Evolutionary conservation across 139 green algal species (phyloP).

Genomic region (Micractinium sp.): DNA sequence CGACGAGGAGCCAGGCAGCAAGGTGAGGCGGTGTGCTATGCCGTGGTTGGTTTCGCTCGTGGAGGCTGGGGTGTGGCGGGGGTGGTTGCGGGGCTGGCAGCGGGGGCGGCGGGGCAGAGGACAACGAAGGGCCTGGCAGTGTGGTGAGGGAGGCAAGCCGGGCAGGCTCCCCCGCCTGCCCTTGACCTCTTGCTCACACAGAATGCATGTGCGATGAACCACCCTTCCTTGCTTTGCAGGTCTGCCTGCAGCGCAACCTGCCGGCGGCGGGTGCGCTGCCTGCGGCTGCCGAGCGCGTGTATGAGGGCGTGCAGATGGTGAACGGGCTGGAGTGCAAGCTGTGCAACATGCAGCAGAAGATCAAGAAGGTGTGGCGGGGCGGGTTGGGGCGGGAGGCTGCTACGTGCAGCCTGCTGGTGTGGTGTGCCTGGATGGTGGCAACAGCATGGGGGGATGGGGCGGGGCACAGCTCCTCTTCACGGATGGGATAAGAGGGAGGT

Average conservation of each 20-base stretch:
- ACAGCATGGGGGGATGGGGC: no score
- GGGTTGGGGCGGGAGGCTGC: no score
- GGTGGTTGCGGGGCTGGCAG: no score
- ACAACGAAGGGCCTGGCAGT: no score
- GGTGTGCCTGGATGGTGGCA: background rate
- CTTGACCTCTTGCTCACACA: background rate
- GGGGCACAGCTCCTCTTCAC: no score
- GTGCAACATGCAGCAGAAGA: conserved; percentile 26
- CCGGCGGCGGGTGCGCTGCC: conserved; percentile 11
- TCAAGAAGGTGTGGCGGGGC: conserved; percentile 19
- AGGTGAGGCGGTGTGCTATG: no score
- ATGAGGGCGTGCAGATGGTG: conserved; percentile 49
- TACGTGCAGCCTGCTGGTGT: no score
- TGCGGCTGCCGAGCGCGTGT: conserved; percentile 30
- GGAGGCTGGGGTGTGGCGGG: no score
- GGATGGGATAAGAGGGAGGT: background rate
- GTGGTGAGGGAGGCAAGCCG: no score
- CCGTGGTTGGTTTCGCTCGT: no score
- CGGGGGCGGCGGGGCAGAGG: no score
- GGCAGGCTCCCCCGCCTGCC: background rate
- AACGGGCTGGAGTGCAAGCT: conserved; percentile 98
- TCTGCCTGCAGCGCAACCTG: conserved; percentile 69
- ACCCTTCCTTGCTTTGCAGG: background rate
- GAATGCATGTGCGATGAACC: background rate
- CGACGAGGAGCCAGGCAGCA: conserved; percentile 32